These are phyloP conservation scores for Microdochium paspali DNA, from an alignment of 2,329 filamentous ascomycete genomes.

Conservation along the genomic window DNA sequence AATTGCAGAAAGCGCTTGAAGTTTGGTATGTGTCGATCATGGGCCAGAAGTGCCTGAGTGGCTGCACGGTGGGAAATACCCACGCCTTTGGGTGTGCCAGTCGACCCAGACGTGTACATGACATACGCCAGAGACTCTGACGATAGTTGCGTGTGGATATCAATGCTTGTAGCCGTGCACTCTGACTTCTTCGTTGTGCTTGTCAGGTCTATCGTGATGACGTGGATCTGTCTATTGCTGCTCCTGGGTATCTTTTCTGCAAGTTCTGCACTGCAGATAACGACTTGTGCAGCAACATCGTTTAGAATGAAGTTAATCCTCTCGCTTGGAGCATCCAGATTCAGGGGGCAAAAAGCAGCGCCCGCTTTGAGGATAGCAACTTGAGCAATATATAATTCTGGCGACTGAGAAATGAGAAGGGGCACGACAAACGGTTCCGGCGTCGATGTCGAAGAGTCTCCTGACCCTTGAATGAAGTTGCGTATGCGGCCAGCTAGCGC, in stretches of 20 bases:
- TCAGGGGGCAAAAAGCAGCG: constrained; percentile 77
- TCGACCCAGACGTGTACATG: constrained; percentile 90
- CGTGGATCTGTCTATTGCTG: constrained; percentile 7
- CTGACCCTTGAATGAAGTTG: constrained; percentile 8
- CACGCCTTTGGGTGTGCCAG: constrained; percentile 82
- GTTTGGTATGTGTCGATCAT: constrained; percentile 64
- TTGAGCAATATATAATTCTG: constrained; percentile 67
- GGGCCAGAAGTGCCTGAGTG: constrained; percentile 74
- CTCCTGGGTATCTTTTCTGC: constrained; percentile 26
- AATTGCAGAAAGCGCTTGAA: constrained; percentile 85
- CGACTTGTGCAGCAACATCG: constrained; percentile 62
- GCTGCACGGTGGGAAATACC: constrained; percentile 70
- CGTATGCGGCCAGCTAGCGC: constrained; percentile 42
- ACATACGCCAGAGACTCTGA: constrained; percentile 59
- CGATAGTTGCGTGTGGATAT: not conserved
- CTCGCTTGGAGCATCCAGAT: constrained; percentile 67
- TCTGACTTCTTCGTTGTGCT: not conserved
- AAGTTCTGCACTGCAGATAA: constrained; percentile 53
- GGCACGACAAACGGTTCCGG: constrained; percentile 51
- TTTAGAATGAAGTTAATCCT: constrained; percentile 69
- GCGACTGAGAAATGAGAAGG: constrained; percentile 67
- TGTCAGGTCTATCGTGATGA: too few relatives aligned
- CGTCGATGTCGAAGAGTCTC: not conserved
- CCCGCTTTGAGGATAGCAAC: constrained; percentile 74
- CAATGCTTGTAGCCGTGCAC: too few relatives aligned